Conservation (phyloP, 768 basidiomycete species). For the Flagelloscypha sp. region DNA sequence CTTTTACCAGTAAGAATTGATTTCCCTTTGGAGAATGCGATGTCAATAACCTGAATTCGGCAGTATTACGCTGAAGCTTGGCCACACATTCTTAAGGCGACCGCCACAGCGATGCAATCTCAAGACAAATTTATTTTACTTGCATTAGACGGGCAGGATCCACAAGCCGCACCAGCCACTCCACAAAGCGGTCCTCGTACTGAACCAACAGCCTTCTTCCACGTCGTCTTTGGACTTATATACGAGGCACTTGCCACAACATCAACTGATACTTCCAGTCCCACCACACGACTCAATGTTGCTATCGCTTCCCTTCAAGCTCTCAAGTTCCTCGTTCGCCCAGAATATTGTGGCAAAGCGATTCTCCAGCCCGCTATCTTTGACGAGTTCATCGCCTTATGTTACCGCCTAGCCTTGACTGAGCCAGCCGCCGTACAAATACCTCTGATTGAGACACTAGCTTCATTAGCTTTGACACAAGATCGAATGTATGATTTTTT, state of each 20-base stretch:
- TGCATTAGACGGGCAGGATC: constrained; percentile 75
- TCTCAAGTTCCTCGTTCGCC: constrained; percentile 70
- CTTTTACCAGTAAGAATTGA: constrained; percentile 67
- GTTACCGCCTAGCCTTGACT: constrained; percentile 85
- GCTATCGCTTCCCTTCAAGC: constrained; percentile 64
- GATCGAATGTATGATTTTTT: constrained; percentile 16
- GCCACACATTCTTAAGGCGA: constrained; percentile 75
- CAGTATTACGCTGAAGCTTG: constrained; percentile 87
- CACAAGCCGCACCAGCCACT: constrained; percentile 15
- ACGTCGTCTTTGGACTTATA: constrained; percentile 85
- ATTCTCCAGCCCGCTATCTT: constrained; percentile 78
- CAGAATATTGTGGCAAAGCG: constrained; percentile 73
- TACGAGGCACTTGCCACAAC: constrained; percentile 77
- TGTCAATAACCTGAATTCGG: constrained; percentile 3
- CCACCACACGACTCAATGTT: constrained; percentile 34
- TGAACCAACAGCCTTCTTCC: constrained; percentile 79
- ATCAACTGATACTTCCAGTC: constrained; percentile 47
- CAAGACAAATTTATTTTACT: constrained; percentile 60
- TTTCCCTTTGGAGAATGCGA: neutral
- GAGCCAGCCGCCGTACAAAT: constrained; percentile 67
- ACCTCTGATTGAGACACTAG: constrained; percentile 62
- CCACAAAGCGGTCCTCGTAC: constrained; percentile 25
- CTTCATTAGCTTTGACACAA: constrained; percentile 45
- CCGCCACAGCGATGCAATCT: constrained; percentile 69
- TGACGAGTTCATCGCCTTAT: constrained; percentile 82